Conservation (phyloP, 495 filamentous ascomycete species). For the Cercophora sp. region DNA sequence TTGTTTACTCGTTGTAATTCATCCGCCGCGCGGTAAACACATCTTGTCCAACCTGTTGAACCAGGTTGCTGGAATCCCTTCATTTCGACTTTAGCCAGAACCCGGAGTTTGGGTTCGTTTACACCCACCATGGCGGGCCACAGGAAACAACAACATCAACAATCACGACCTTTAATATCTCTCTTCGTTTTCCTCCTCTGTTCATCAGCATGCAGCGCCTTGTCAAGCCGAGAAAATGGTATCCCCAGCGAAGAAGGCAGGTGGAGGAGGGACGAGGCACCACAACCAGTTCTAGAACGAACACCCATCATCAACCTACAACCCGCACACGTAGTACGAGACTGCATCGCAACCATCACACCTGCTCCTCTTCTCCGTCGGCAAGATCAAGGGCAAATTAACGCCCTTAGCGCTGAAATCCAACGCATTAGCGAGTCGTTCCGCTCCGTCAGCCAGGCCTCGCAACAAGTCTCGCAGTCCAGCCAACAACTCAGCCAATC, state of each 20-base stretch:
- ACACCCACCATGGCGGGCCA: constrained; percentile 3
- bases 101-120: neutral
- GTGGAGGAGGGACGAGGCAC: neutral
- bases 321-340: constrained; percentile 11
- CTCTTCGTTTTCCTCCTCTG: constrained; percentile 21
- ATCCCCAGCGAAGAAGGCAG: too few species aligned
- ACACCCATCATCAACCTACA: constrained; percentile 3
- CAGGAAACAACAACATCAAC: constrained; percentile 8
- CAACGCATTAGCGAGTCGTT: constrained; percentile 24
- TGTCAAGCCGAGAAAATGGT: neutral
- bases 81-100: constrained; percentile 15
- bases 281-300: too few species aligned
- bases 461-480: constrained; percentile 36
- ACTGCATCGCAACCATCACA: constrained; percentile 16
- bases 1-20: constrained; percentile 16
- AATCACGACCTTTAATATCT: too few species aligned
- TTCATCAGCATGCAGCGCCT: constrained; percentile 6
- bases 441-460: constrained; percentile 32
- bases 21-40: constrained; percentile 26
- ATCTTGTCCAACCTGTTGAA: too few species aligned
- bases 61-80: constrained; percentile 5
- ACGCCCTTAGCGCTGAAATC: constrained; percentile 36
- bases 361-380: constrained; percentile 21
- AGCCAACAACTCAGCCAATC: constrained; percentile 35
- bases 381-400: constrained; percentile 39